Evolutionary conservation across 2,329 filamentous ascomycete species (phyloP), one percentile per base, ranked within the genome.

Genomic region (Moelleriella libera): DNA sequence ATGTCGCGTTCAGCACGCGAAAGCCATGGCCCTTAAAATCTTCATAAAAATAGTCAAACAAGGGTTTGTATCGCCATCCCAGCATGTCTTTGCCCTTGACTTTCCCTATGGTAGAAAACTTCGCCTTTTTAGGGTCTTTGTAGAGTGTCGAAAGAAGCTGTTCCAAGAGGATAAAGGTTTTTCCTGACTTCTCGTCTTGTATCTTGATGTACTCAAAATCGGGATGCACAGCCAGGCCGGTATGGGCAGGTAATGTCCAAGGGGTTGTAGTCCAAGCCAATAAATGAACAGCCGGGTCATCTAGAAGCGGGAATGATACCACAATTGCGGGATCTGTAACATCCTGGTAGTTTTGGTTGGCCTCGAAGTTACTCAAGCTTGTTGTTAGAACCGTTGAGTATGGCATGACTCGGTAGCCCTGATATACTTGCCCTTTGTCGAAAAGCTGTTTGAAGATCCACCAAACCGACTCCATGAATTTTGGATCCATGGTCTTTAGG

Each of bases 391-490:
- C 88, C 2, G 88, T 96, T 31, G 88, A 95, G 66, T 92, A 97
- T 10, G 90, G 90, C 86, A 97, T 92, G 52, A 97, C 88, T 60
- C 83, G 81, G 65, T 92, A 85, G 42, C 88, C 89, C 55, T 88
- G 85, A 63, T 96, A 97, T 48, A 96, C 88, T 52, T 84, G 74
- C 48, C 81, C 85, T 68, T 95, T 94, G 57, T 94, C 85, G 63
- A 87, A 94, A 29, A 96, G 74, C 62, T 90, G 80, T 70, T 92
- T 94, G 72, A 95, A 95, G 14, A 92, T 85, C 89, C 90, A 96
- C 90, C 90, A 97, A 54, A 86, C 80, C 0, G 85, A 84, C 69
- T 96, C 90, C 90, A 96, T 97, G 68, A 94, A 97, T 21, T 72
- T 82, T n/a, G 83, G 75, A 63, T 97, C 84, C 88, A 96, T 95